These are phyloP conservation scores for Gracilariopsis chorda DNA, from an alignment of 23 red algal genomes.

Conservation along the genomic window DNA sequence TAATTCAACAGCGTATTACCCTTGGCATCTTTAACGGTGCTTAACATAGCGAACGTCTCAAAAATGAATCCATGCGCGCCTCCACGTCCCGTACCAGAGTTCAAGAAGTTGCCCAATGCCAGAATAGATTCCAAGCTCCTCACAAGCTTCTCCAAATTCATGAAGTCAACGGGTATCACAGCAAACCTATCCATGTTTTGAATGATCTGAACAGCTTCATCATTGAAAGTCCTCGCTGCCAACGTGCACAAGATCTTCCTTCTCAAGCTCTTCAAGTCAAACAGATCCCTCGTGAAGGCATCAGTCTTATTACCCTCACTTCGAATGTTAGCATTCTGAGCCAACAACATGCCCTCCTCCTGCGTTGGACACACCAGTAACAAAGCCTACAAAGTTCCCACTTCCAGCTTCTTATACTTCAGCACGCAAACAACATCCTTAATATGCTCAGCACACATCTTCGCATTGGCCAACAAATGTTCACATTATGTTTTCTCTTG, in stretches of 20 bases:
- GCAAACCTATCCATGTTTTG: constrained; percentile 76
- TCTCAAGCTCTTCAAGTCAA: constrained; percentile 54
- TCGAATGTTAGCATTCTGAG: constrained; percentile 47
- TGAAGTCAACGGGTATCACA: constrained; percentile 79
- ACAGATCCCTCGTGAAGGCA: constrained; percentile 82
- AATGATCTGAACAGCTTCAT: constrained; percentile 80
- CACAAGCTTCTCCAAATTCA: constrained; percentile 46
- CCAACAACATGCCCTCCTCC: constrained; percentile 70
- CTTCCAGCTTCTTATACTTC: constrained; percentile 68
- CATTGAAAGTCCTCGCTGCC: constrained; percentile 79
- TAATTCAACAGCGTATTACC: constrained; percentile 70
- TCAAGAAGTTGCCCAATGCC: constrained; percentile 82
- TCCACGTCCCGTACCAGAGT: constrained; percentile 80
- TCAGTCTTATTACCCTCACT: constrained; percentile 67
- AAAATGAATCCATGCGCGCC: constrained; percentile 87
- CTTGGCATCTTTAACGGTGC: constrained; percentile 72
- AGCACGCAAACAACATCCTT: constrained; percentile 56
- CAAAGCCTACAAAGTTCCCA: constrained; percentile 67
- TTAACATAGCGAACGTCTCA: constrained; percentile 64
- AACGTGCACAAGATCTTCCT: constrained; percentile 75
- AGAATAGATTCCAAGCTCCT: constrained; percentile 68
- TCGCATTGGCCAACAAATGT: constrained; percentile 83
- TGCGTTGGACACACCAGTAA: constrained; percentile 77
- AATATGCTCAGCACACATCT: constrained; percentile 71
- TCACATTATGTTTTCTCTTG: constrained; percentile 86